These are phyloP conservation scores for Aotearoamyces nothofagi DNA, from an alignment of 2,329 filamentous ascomycete genomes.

Conservation along the genomic window DNA sequence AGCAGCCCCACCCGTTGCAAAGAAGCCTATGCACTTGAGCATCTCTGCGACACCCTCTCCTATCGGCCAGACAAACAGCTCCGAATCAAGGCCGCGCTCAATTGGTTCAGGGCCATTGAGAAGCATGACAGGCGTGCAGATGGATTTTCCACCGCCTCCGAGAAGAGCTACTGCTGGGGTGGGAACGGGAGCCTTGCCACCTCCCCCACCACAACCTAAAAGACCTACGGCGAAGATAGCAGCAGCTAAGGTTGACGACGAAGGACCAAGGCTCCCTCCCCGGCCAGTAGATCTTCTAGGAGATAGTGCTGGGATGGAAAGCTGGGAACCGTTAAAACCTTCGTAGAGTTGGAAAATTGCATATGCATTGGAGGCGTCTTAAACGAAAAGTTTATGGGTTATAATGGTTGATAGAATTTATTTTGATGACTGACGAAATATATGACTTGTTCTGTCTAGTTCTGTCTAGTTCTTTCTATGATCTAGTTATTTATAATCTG, in stretches of 20 bases:
- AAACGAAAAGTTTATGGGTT: background rate
- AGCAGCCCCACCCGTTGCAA: conserved; percentile 17
- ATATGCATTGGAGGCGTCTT: background rate
- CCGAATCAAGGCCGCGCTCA: no score
- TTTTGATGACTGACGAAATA: background rate
- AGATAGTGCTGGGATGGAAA: conserved; percentile 9
- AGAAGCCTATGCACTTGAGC: conserved; percentile 18
- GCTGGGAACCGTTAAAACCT: conserved; percentile 17
- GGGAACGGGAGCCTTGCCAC: conserved; percentile 7
- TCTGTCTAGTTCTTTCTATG: no score
- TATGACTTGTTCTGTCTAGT: no score
- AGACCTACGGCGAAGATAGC: conserved; percentile 6
- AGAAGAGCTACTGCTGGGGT: conserved; percentile 7
- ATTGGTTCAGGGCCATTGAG: no score
- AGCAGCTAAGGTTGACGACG: conserved; percentile 2
- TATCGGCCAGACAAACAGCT: conserved; percentile 4
- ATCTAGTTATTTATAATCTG: no score
- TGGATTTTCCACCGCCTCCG: conserved; percentile 12
- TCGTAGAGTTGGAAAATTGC: background rate
- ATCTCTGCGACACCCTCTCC: conserved; percentile 10
- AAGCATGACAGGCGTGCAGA: conserved; percentile 5
- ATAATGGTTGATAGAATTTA: conserved; percentile 1
- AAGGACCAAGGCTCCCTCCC: conserved; percentile 14
- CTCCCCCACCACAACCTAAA: conserved; percentile 14
- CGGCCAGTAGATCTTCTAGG: conserved; percentile 14